These are phyloP conservation scores for Colletotrichum abscissum DNA, from an alignment of 2,329 filamentous ascomycete genomes.

Conservation along the genomic window DNA sequence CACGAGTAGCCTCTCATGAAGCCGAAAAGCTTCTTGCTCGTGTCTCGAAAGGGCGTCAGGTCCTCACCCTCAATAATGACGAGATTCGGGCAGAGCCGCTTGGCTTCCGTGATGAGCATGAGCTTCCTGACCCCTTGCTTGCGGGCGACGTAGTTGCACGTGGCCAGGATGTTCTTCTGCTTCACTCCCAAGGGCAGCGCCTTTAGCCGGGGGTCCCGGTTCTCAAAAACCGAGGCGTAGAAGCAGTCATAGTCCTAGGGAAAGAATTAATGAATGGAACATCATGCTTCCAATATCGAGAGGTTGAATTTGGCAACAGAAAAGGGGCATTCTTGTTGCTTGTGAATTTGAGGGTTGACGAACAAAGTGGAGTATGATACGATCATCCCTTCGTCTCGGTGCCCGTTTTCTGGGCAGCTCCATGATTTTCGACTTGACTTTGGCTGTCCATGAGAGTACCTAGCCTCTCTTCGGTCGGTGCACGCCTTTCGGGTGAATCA, in stretches of 20 bases:
- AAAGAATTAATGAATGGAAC: constrained; percentile 1
- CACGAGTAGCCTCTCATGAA: constrained; percentile 81
- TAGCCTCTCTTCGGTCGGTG: background rate
- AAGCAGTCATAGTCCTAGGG: constrained; percentile 86
- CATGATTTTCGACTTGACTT: constrained; percentile 40
- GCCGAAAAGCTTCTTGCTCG: constrained; percentile 82
- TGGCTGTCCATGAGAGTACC: constrained; percentile 24
- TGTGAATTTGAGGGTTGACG: constrained; percentile 41
- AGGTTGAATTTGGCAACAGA: constrained; percentile 9
- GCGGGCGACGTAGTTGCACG: constrained; percentile 93
- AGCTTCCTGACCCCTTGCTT: constrained; percentile 81
- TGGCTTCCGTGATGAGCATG: constrained; percentile 86
- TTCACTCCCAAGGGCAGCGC: constrained; percentile 83
- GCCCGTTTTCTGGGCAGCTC: constrained; percentile 43
- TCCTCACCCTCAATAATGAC: constrained; percentile 91
- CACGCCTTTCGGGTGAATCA: background rate
- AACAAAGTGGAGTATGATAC: constrained; percentile 87
- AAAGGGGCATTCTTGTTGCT: constrained; percentile 24
- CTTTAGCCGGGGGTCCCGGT: constrained; percentile 79
- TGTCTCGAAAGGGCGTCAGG: constrained; percentile 84
- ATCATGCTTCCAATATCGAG: constrained; percentile 1
- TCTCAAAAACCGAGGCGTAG: constrained; percentile 92
- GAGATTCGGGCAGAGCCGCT: constrained; percentile 82
- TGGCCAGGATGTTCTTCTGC: constrained; percentile 93
- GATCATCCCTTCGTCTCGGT: constrained; percentile 66